Evolutionary conservation across 257 asterid genomes (phyloP), one percentile per base, ranked within the genome.

Genomic region (Phtheirospermum japonicum): DNA sequence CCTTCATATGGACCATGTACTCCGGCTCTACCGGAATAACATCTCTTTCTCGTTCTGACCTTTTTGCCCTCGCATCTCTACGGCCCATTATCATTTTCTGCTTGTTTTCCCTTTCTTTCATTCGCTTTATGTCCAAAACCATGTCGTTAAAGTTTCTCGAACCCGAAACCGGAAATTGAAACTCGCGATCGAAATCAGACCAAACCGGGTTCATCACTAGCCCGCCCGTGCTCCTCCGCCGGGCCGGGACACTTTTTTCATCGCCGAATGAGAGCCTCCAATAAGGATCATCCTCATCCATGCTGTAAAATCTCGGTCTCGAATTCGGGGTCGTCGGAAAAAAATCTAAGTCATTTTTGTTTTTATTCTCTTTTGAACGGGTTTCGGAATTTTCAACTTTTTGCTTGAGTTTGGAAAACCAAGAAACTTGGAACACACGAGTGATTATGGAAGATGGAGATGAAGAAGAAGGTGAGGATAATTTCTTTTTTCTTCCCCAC

Each of bases 261-360:
- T 73, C 81, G 12, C 74, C 73, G 32, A 89, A 81, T 9, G 95
- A 85, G 60, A 87, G 73, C 76, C 85, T 74, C 96, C 96, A 85
- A 19, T 77, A 85, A 18, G 71, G 72, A 51, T 85, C 94, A 61
- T 80, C 88, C 30, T 76, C 87, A 65, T 80, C 81, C 72, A 83
- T 73, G 66, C 84, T 68, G 58, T 69, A 82, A 53, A 82, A 83
- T 30, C 87, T 73, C 20, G 84, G 79, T 65, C 75, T 71, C 63
- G 61, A 12, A 50, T 8, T 54, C 19, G 18, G 51, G 51, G 4
- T n/a, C n/a, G n/a, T n/a, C n/a, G n/a, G n/a, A n/a, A n/a, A 45
- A 14, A 45, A 45, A 14, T 14, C 51, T 14, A 14, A 45, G 6
- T 13, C 17, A 4, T 14, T 2, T 7, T 63, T 67, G 37, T 61